These are phyloP conservation scores for Singerocomus rubriflavus DNA, from an alignment of 1,284 basidiomycete genomes.

Conservation along the genomic window DNA sequence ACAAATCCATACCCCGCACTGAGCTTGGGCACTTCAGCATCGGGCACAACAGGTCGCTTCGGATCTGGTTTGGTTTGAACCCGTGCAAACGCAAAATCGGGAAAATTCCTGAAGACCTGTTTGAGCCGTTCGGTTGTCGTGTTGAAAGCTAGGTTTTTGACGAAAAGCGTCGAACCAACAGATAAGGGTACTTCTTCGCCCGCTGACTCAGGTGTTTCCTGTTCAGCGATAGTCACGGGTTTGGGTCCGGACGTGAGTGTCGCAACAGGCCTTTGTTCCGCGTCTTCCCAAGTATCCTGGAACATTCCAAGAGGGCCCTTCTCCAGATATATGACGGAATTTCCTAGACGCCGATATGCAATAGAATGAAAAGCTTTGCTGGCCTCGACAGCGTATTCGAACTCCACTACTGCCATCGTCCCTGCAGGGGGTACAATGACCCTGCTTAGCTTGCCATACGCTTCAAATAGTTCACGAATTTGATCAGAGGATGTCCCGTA, in stretches of 20 bases:
- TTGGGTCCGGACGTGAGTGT: constrained; percentile 30
- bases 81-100: constrained; percentile 85
- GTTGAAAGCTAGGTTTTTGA: constrained; percentile 92
- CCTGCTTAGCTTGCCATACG: constrained; percentile 72
- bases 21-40: constrained; percentile 46
- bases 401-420: constrained; percentile 93
- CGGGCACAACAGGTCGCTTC: constrained; percentile 54
- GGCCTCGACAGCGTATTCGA: constrained; percentile 69
- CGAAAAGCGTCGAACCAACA: constrained; percentile 82
- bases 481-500: constrained; percentile 81
- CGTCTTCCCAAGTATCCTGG: constrained; percentile 34
- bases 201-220: constrained; percentile 29
- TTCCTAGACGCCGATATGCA: constrained; percentile 86
- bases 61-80: constrained; percentile 92
- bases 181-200: constrained; percentile 49
- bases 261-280: background rate
- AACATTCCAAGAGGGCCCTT: constrained; percentile 88
- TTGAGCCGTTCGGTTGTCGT: constrained; percentile 79
- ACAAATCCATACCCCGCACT: constrained; percentile 98
- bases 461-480: constrained; percentile 77
- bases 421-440: constrained; percentile 91
- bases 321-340: constrained; percentile 90
- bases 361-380: constrained; percentile 76
- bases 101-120: constrained; percentile 72
- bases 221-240: constrained; percentile 46